Percentiles rank a stretch among this genome's conserved stretches.
Evolutionary conservation across 176 grass and related monocot species (phyloP).

Genomic region (Bolboschoenus planiculmis): DNA sequence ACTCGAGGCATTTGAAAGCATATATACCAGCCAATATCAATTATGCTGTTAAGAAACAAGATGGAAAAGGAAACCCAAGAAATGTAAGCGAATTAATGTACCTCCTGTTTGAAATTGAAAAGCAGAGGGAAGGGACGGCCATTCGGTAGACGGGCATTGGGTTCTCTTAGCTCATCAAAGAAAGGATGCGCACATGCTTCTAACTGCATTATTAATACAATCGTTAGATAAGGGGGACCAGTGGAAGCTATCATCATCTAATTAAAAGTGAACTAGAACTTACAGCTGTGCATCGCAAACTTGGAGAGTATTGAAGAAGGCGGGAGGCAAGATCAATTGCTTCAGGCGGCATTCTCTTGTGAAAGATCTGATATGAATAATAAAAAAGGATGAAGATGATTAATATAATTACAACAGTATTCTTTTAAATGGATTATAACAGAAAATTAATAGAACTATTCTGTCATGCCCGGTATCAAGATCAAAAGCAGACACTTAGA

Average conservation of each 20-base stretch:
- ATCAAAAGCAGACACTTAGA: neutral
- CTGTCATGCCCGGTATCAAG: neutral
- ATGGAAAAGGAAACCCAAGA: neutral
- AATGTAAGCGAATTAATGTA: constrained; percentile 28
- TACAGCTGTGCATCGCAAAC: constrained; percentile 71
- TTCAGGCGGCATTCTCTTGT: constrained; percentile 93
- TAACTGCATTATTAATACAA: constrained; percentile 50
- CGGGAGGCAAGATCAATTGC: constrained; percentile 86
- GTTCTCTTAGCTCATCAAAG: constrained; percentile 78
- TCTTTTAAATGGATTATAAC: neutral
- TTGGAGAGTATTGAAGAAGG: constrained; percentile 89
- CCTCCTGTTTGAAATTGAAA: constrained; percentile 93
- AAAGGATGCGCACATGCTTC: constrained; percentile 94
- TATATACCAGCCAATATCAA: neutral
- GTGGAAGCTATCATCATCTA: neutral
- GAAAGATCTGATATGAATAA: constrained; percentile 47
- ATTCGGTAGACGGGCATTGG: constrained; percentile 70
- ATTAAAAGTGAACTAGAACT: constrained; percentile 37
- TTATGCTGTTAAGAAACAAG: neutral
- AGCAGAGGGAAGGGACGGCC: constrained; percentile 69
- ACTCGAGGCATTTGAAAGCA: neutral
- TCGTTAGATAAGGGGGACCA: constrained; percentile 1
- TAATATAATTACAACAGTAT: neutral
- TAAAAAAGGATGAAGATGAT: neutral
- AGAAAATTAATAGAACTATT: neutral